phyloP scores from a whole-genome alignment of 2,329 filamentous ascomycete species.

The Colletotrichum graminicola region DNA sequence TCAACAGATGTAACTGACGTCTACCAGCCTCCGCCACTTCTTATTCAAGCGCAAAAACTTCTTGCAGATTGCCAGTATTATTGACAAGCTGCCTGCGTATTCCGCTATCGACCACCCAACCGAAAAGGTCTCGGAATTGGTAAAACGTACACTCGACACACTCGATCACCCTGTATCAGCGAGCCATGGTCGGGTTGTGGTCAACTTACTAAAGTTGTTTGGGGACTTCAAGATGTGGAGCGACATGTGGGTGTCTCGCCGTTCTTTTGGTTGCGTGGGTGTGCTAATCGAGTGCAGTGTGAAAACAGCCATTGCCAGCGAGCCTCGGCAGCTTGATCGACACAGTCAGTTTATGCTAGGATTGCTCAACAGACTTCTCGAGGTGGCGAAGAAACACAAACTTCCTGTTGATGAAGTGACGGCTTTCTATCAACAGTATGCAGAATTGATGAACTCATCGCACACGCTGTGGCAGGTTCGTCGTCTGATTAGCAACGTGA shows the following conservation, averaged over 20 bases:
- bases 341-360: constrained; percentile 25
- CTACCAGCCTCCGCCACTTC: constrained; percentile 27
- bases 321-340: neutral
- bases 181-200: constrained; percentile 30
- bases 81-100: constrained; percentile 23
- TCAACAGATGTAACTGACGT: neutral
- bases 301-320: neutral
- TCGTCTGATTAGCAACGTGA: constrained; percentile 17
- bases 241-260: constrained; percentile 8
- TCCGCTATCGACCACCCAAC: neutral
- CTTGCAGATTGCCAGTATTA: constrained; percentile 10
- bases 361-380: constrained; percentile 32
- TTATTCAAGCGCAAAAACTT: constrained; percentile 15
- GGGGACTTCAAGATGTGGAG: constrained; percentile 18
- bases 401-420: constrained; percentile 24
- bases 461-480: constrained; percentile 1
- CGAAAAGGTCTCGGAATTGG: constrained; percentile 1
- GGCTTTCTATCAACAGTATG: constrained; percentile 12
- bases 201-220: constrained; percentile 24
- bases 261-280: no score
- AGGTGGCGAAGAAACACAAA: constrained; percentile 6
- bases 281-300: constrained; percentile 17
- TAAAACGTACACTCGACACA: neutral
- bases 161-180: constrained; percentile 17
- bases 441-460: neutral